Evolutionary conservation across 192 early-diverging fungal genomes (phyloP), one percentile per base, ranked within the genome.

Genomic region (Mortierella alpina): DNA sequence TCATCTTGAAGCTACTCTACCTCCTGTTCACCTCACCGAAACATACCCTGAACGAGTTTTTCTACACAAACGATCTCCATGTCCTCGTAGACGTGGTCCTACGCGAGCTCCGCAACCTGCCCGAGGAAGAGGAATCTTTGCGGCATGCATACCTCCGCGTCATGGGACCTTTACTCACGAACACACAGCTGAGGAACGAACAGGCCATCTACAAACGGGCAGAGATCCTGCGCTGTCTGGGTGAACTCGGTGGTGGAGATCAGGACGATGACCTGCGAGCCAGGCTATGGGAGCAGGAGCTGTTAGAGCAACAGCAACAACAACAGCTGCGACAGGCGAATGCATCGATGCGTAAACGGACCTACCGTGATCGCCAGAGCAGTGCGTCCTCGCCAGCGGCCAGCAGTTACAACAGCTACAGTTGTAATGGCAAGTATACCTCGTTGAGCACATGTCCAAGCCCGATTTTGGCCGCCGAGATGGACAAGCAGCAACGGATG

Each of bases 51-150:
- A 72, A 73, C 23, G 86, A 89, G n/a, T 91, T 94, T 49, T 92
- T 97, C 74, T 98, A 97, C 73, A 96, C 97, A 14, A 98, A 98
- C 68, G 97, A 98, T 76, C 85, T 97, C 55, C 87, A 87, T 50
- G 94, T 97, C 7, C 86, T 97, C 31, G 86, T 96, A 11, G 97
- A 98, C 76, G 92, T 97, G 4, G 84, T 94, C 1, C 85, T 98
- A 23, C 87, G 97, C 59, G 96, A 97, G 78, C 79, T 95, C 14
- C 86, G 90, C 73, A 86, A 95, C 71, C 79, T 97, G 18, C 88
- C 91, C 7, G 90, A 92, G 11, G 88, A 90, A 49, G 73, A 88
- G 59, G 91, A 91, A 58, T 68, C 87, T 83, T 86, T 93, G 23
- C 87, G 93, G 7, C 88, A 90, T 59, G 88, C 92, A 0, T 93